These are phyloP conservation scores for Phytophthora pluvialis DNA, from an alignment of 352 stramenopile species.

Conservation along the genomic window DNA sequence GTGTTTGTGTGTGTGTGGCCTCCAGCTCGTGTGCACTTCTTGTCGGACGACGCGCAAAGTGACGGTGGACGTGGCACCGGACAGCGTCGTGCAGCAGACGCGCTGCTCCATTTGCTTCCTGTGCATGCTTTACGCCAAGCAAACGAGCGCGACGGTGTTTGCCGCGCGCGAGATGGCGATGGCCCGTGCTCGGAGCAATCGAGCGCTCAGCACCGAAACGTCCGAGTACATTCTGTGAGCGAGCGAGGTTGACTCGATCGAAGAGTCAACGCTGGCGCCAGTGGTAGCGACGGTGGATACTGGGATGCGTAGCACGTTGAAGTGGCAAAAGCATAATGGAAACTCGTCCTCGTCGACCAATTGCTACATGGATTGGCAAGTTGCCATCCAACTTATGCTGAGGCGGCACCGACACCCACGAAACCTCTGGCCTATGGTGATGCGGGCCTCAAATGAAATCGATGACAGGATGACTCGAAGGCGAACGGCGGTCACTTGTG, in stretches of 20 bases:
- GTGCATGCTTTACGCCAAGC: conserved; percentile 47
- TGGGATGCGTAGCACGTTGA: conserved; percentile 4
- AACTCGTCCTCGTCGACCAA: no score
- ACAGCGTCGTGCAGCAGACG: conserved; percentile 37
- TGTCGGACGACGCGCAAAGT: conserved; percentile 47
- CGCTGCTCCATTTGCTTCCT: conserved; percentile 42
- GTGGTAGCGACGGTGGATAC: not conserved
- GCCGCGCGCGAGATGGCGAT: conserved; percentile 38
- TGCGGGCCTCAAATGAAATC: not conserved
- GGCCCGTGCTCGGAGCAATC: conserved; percentile 29
- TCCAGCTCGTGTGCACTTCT: conserved; percentile 46
- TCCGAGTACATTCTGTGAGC: conserved; percentile 32
- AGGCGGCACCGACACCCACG: not conserved
- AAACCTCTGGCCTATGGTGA: not conserved
- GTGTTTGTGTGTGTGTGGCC: conserved; percentile 1
- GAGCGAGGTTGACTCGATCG: conserved; percentile 8
- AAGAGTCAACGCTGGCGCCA: conserved; percentile 7
- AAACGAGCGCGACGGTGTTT: conserved; percentile 37
- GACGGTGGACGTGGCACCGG: conserved; percentile 37
- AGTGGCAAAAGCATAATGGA: not conserved
- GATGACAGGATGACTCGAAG: conserved; percentile 6
- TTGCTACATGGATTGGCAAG: no score
- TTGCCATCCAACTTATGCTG: no score
- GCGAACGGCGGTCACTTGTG: no score
- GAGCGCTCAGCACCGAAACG: conserved; percentile 29